These are phyloP conservation scores for Candida ipomoeae DNA, from an alignment of 805 yeast species.

Conservation along the genomic window DNA sequence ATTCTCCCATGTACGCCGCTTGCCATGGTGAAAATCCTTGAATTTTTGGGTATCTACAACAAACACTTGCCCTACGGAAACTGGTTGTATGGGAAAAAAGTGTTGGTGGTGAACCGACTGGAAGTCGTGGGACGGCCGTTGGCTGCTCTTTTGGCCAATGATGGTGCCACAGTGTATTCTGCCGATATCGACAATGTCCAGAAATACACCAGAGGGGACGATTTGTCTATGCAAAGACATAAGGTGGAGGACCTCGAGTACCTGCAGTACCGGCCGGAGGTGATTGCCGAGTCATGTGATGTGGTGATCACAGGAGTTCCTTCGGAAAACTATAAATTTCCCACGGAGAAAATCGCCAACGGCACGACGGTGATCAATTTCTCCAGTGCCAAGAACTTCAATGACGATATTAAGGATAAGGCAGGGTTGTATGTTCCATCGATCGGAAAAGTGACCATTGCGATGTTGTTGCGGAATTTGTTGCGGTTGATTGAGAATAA, in stretches of 20 bases:
- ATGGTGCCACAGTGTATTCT: slow-evolving; percentile 94
- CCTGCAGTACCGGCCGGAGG: slow-evolving; percentile 48
- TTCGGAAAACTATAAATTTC: slow-evolving; percentile 75
- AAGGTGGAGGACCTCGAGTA: slow-evolving; percentile 59
- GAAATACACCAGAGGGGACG: slow-evolving; percentile 91
- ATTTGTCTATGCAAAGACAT: slow-evolving; percentile 75
- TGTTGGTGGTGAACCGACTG: slow-evolving; percentile 86
- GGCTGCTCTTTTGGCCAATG: slow-evolving; percentile 93
- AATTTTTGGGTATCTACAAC: slow-evolving; percentile 85
- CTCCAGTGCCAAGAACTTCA: slow-evolving; percentile 83
- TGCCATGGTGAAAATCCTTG: slow-evolving; percentile 90
- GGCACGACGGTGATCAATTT: slow-evolving; percentile 93
- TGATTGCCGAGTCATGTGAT: slow-evolving; percentile 72
- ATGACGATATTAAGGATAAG: slow-evolving; percentile 71
- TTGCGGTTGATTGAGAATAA: slow-evolving; percentile 75
- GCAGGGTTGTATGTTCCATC: slow-evolving; percentile 94
- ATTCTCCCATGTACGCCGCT: slow-evolving; percentile 95
- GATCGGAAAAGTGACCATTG: slow-evolving; percentile 93
- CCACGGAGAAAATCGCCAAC: slow-evolving; percentile 69
- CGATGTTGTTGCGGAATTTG: slow-evolving; percentile 89
- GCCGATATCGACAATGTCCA: slow-evolving; percentile 86
- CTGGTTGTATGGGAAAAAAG: slow-evolving; percentile 86
- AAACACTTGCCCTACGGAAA: slow-evolving; percentile 80
- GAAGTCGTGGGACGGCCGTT: slow-evolving; percentile 97
- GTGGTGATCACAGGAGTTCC: slow-evolving; percentile 97